A percentile compares a stretch with the other conserved stretches of the same genome.
These are phyloP conservation scores for Pythium graminicola DNA, from an alignment of 352 stramenopile species.

Conservation along the genomic window DNA sequence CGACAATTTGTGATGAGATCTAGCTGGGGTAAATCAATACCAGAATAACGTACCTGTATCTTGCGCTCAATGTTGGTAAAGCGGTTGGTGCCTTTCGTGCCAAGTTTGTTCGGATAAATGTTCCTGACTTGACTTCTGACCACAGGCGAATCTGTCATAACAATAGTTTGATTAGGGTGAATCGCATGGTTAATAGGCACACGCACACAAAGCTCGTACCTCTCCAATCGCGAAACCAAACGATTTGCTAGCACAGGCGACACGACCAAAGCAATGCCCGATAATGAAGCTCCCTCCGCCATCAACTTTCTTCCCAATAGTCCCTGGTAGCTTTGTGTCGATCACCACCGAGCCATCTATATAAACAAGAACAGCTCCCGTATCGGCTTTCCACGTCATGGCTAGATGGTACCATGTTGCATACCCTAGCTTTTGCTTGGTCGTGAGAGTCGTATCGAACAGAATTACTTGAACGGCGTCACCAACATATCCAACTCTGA, in stretches of 20 bases:
- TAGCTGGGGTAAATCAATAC: neutral
- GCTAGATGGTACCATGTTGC: conserved; percentile 25
- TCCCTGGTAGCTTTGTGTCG: conserved; percentile 5
- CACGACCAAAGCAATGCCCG: conserved; percentile 33
- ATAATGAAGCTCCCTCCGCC: conserved; percentile 26
- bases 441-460: conserved; percentile 20
- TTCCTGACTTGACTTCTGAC: conserved; percentile 19
- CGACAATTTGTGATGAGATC: neutral
- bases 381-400: conserved; percentile 13
- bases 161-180: neutral
- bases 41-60: conserved; percentile 17
- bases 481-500: conserved; percentile 16
- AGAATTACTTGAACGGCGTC: conserved; percentile 21
- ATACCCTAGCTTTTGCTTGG: conserved; percentile 7
- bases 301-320: conserved; percentile 10
- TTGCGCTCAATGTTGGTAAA: neutral
- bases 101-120: conserved; percentile 22
- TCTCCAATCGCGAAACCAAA: conserved; percentile 47
- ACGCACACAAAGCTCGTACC: too few species aligned
- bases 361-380: conserved; percentile 7
- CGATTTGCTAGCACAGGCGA: conserved; percentile 27
- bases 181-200: too few species aligned
- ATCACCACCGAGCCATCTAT: conserved; percentile 16
- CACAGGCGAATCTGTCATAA: conserved; percentile 24
- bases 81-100: neutral